Conservation (phyloP, 768 basidiomycete genomes). For the Pholiota molesta region DNA sequence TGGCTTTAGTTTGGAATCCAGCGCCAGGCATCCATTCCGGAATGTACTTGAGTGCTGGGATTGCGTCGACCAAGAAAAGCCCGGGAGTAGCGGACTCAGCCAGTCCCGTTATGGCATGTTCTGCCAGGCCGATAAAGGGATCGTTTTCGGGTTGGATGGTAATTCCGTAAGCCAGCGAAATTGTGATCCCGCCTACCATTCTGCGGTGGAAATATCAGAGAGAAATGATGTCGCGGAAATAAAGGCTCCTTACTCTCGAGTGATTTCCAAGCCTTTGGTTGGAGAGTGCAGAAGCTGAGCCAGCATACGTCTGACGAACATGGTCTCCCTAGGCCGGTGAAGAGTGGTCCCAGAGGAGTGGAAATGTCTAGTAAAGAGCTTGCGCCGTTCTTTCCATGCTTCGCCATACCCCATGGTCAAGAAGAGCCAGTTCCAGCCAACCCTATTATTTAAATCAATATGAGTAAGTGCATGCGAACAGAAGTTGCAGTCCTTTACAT, state of each 20-base stretch:
- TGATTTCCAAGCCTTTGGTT: slow-evolving; percentile 5
- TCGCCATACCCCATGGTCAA: slow-evolving; percentile 23
- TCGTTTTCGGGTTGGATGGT: slow-evolving; percentile 31
- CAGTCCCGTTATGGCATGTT: slow-evolving; percentile 25
- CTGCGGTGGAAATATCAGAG: slow-evolving; percentile 10
- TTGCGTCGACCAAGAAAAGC: slow-evolving; percentile 32
- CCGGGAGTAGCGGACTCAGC: slow-evolving; percentile 28
- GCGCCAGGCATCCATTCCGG: slow-evolving; percentile 52
- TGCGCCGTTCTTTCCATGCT: slow-evolving; percentile 24
- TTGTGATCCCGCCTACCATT: slow-evolving; percentile 29
- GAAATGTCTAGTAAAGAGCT: slow-evolving; percentile 26
- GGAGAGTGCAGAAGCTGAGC: slow-evolving; percentile 13
- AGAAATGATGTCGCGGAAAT: background rate
- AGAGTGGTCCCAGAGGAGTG: slow-evolving; percentile 13
- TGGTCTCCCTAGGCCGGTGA: slow-evolving; percentile 15
- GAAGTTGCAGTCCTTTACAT: background rate
- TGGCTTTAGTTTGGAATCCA: slow-evolving; percentile 45
- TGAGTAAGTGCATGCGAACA: background rate
- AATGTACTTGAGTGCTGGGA: slow-evolving; percentile 39
- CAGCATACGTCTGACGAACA: slow-evolving; percentile 21
- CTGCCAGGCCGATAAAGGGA: slow-evolving; percentile 31
- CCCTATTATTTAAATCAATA: background rate
- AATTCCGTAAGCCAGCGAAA: slow-evolving; percentile 34
- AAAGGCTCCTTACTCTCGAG: slow-evolving; percentile 5
- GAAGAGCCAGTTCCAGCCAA: slow-evolving; percentile 24